A percentile compares a stretch with the other conserved stretches of the same genome.
phyloP scores from a whole-genome alignment of 208 protist species.

The Acanthamoeba sp. region DNA sequence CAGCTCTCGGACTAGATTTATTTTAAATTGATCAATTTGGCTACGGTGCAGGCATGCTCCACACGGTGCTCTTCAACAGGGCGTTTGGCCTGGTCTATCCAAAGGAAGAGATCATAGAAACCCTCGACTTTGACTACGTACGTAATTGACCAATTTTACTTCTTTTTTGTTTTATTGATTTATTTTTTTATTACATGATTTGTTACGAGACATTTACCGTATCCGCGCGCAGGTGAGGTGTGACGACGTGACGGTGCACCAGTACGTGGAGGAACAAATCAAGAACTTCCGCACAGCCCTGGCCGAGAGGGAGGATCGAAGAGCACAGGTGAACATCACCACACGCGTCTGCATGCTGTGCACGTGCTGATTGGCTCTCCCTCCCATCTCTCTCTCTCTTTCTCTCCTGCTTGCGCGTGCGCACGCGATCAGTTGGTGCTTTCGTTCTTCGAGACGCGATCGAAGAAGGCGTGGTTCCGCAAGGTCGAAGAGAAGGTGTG shows the following conservation, averaged over 20 bases:
- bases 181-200: not conserved
- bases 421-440: constrained; percentile 2
- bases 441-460: constrained; percentile 46
- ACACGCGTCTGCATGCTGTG: no score
- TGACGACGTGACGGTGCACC: constrained; percentile 43
- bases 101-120: constrained; percentile 50
- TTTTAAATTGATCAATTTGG: no score
- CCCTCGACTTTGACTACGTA: constrained; percentile 56
- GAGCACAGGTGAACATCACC: constrained; percentile 5
- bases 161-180: not conserved
- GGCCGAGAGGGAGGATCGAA: not conserved
- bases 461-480: constrained; percentile 27
- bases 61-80: constrained; percentile 41
- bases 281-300: not conserved
- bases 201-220: no score
- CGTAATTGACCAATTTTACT: not conserved
- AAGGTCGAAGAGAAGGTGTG: constrained; percentile 51
- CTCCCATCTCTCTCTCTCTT: not conserved
- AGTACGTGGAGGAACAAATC: constrained; percentile 29
- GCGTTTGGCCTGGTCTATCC: constrained; percentile 10
- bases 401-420: not conserved
- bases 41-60: constrained; percentile 16
- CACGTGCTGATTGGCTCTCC: not conserved
- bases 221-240: constrained; percentile 4
- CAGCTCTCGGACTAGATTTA: not conserved